Evolutionary conservation across 345 rosid genomes (phyloP).

Genomic region (Raphanus sativus): DNA sequence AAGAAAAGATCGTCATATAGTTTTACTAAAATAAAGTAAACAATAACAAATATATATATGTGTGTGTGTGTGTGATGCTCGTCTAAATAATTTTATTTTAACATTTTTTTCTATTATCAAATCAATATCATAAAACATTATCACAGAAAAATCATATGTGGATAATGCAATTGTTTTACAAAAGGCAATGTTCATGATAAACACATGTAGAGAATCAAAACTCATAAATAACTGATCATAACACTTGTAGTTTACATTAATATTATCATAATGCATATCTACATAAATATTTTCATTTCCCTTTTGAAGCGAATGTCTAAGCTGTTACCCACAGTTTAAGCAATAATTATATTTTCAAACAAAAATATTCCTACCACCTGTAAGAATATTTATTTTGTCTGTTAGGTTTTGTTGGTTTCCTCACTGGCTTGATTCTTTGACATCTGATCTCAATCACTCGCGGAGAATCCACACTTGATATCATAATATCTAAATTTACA

Average conservation of each 20-base stretch:
- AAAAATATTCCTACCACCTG: constrained; percentile 22
- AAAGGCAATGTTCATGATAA: neutral
- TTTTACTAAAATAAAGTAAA: neutral
- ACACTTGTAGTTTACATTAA: neutral
- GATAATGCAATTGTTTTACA: neutral
- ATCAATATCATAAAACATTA: neutral
- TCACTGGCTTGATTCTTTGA: constrained; percentile 39
- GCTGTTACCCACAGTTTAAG: constrained; percentile 33
- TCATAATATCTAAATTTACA: constrained; percentile 20
- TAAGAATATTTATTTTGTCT: constrained; percentile 38
- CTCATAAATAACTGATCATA: neutral
- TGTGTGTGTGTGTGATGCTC: no score
- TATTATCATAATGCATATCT: neutral
- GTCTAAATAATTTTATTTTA: neutral
- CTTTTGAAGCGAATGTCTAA: constrained; percentile 23
- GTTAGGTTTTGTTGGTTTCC: constrained; percentile 43
- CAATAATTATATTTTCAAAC: constrained; percentile 15
- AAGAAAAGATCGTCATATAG: neutral
- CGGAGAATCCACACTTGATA: constrained; percentile 25
- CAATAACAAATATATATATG: neutral
- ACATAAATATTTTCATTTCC: neutral
- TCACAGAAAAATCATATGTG: neutral
- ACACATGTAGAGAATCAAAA: neutral
- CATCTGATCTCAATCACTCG: constrained; percentile 27
- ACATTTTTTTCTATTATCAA: neutral